phyloP scores from a whole-genome alignment of 2,329 filamentous ascomycete genomes.

The Plectosphaerella plurivora region DNA sequence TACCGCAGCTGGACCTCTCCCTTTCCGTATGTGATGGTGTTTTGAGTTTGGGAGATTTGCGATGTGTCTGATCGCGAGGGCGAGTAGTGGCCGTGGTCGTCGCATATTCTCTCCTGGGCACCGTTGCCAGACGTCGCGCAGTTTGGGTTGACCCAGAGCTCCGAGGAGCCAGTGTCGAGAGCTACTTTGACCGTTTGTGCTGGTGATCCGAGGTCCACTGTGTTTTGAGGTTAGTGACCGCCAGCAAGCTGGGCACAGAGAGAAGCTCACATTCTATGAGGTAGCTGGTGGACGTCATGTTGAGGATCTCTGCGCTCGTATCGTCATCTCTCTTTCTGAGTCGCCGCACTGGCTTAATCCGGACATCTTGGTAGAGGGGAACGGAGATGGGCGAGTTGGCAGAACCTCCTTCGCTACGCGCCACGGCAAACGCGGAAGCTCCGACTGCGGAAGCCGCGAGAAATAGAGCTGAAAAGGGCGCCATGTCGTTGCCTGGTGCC shows the following conservation, averaged over 20 bases:
- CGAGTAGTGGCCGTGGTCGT: slow-evolving; percentile 34
- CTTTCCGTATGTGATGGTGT: slow-evolving; percentile 22
- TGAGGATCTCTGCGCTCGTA: slow-evolving; percentile 9
- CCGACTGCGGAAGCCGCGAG: slow-evolving; percentile 5
- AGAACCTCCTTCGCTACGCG: slow-evolving; percentile 1
- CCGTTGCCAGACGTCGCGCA: slow-evolving; percentile 33
- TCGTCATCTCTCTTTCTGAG: slow-evolving; percentile 8
- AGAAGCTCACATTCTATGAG: slow-evolving; percentile 10
- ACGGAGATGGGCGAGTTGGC: slow-evolving; percentile 5
- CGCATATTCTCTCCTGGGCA: slow-evolving; percentile 30
- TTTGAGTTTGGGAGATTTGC: slow-evolving; percentile 8
- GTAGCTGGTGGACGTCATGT: slow-evolving; percentile 13
- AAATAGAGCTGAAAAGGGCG: neutral
- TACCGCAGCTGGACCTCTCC: slow-evolving; percentile 21
- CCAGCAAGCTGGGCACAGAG: neutral
- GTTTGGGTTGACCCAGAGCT: slow-evolving; percentile 51
- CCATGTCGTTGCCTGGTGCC: neutral
- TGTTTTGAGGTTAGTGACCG: neutral
- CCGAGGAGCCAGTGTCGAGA: slow-evolving; percentile 48
- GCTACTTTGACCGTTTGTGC: slow-evolving; percentile 39
- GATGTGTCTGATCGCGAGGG: slow-evolving; percentile 17
- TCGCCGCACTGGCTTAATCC: slow-evolving; percentile 7
- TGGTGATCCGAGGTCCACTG: slow-evolving; percentile 26
- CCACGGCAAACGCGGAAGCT: slow-evolving; percentile 3
- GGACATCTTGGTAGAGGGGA: slow-evolving; percentile 12